phyloP scores from a whole-genome alignment of 2,329 filamentous ascomycete genomes.

The Bertia moriformis region DNA sequence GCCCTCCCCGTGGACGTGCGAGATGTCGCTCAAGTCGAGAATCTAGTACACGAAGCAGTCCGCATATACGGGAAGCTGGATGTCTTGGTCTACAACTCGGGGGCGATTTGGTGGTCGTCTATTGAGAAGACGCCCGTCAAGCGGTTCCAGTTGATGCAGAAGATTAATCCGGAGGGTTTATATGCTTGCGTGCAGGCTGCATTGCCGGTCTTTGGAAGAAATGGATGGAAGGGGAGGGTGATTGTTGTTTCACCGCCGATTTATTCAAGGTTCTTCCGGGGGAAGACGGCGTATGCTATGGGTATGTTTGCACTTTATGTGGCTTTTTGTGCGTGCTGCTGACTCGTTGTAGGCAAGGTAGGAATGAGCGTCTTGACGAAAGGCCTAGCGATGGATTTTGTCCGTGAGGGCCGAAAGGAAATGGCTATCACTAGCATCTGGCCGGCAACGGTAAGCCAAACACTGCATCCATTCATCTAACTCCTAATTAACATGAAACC shows the following conservation, averaged over 20 bases:
- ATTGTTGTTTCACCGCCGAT: constrained; percentile 74
- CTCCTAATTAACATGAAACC: not conserved
- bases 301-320: constrained; percentile 22
- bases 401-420: constrained; percentile 42
- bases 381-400: constrained; percentile 70
- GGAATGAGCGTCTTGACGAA: constrained; percentile 72
- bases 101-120: constrained; percentile 73
- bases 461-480: constrained; percentile 4
- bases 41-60: constrained; percentile 43
- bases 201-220: constrained; percentile 46
- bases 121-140: constrained; percentile 60
- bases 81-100: constrained; percentile 68
- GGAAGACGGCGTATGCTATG: constrained; percentile 68
- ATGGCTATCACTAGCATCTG: constrained; percentile 75
- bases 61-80: constrained; percentile 50
- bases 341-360: constrained; percentile 45
- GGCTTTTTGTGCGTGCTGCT: not conserved
- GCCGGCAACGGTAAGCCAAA: constrained; percentile 63
- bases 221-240: constrained; percentile 43
- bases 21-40: constrained; percentile 41
- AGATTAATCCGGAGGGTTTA: constrained; percentile 60
- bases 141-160: constrained; percentile 67
- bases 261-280: constrained; percentile 71
- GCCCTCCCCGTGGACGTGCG: constrained; percentile 60
- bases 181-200: constrained; percentile 58